phyloP scores from a whole-genome alignment of 2,329 filamentous ascomycete species.

The Apiospora phragmitis region DNA sequence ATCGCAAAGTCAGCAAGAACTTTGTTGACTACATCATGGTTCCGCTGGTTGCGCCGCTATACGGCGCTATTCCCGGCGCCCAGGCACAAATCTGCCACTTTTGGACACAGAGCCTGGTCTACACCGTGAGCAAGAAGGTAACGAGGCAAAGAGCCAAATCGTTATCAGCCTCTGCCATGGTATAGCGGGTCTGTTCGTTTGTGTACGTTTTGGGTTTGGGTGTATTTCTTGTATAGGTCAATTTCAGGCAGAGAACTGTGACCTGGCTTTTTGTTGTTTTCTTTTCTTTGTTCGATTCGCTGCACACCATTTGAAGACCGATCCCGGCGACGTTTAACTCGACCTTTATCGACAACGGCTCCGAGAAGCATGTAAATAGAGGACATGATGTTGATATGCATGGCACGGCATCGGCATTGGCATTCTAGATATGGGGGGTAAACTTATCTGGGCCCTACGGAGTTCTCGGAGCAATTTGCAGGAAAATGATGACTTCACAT shows the following conservation, averaged over 20 bases:
- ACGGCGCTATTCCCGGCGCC: constrained; percentile 65
- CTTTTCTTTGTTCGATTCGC: constrained; percentile 30
- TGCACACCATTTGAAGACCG: constrained; percentile 28
- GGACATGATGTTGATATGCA: constrained; percentile 50
- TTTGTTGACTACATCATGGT: constrained; percentile 64
- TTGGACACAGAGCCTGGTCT: constrained; percentile 68
- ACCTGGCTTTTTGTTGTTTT: constrained; percentile 16
- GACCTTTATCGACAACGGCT: constrained; percentile 34
- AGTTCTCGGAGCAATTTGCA: constrained; percentile 48
- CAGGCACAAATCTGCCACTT: constrained; percentile 71
- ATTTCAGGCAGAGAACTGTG: constrained; percentile 14
- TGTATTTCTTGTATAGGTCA: constrained; percentile 21
- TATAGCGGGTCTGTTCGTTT: constrained; percentile 32
- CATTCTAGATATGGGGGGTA: constrained; percentile 46
- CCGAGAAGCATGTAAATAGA: constrained; percentile 48
- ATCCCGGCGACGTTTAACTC: constrained; percentile 28
- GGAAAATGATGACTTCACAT: constrained; percentile 31
- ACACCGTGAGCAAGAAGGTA: constrained; percentile 72
- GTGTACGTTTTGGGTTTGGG: constrained; percentile 18
- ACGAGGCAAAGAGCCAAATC: constrained; percentile 51
- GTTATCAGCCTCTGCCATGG: constrained; percentile 44
- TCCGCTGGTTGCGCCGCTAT: constrained; percentile 67
- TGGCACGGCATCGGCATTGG: constrained; percentile 49
- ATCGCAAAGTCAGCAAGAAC: constrained; percentile 56
- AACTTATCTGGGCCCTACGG: constrained; percentile 40